Evolutionary conservation across 305 asterid genomes (phyloP).

Genomic region (Fraxinus paxiana): DNA sequence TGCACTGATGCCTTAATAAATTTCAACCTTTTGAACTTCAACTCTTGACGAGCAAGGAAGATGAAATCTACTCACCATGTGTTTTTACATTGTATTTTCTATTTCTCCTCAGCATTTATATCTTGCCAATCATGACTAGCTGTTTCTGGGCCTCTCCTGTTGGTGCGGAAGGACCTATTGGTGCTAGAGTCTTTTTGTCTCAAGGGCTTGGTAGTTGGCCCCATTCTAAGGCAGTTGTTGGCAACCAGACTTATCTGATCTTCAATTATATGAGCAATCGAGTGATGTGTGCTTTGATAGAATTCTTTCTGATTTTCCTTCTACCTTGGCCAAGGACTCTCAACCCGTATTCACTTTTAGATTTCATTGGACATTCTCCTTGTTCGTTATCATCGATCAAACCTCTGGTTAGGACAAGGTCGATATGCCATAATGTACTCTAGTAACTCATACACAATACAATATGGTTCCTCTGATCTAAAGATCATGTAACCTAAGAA

Average conservation of each 20-base stretch:
- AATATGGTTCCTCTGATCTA: neutral
- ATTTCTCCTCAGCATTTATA: neutral
- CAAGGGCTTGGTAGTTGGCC: neutral
- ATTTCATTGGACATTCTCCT: neutral
- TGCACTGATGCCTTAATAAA: neutral
- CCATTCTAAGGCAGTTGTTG: neutral
- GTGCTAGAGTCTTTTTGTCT: neutral
- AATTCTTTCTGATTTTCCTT: neutral
- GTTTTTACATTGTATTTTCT: neutral
- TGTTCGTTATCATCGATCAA: neutral
- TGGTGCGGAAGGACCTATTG: neutral
- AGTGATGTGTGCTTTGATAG: neutral
- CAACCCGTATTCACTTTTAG: neutral
- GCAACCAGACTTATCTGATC: neutral
- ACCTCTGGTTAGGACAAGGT: neutral
- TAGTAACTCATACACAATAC: neutral
- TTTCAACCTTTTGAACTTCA: neutral
- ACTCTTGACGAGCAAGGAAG: neutral
- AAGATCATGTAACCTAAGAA: neutral
- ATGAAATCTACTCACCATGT: neutral
- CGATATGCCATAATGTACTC: neutral
- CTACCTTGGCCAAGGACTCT: neutral
- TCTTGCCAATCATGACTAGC: neutral
- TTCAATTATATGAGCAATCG: neutral
- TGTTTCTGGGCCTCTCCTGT: neutral